These are phyloP conservation scores for Avena eriantha DNA, from an alignment of 176 grass and related monocot genomes.

Conservation along the genomic window DNA sequence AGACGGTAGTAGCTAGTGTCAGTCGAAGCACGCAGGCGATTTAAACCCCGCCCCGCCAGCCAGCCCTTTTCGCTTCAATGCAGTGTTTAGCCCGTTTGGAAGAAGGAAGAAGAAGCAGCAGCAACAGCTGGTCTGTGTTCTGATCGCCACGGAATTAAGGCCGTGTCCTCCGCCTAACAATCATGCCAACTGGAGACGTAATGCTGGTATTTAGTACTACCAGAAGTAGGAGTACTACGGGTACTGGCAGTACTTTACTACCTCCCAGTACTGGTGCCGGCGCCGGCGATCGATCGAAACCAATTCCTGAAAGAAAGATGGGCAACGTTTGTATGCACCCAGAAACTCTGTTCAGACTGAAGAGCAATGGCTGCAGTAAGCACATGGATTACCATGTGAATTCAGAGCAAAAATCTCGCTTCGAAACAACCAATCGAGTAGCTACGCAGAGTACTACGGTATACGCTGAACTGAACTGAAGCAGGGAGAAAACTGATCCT, in stretches of 20 bases:
- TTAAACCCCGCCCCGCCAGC: constrained; percentile 28
- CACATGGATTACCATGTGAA: background rate
- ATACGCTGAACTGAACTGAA: background rate
- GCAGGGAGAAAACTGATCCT: constrained; percentile 31
- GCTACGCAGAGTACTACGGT: too few species aligned
- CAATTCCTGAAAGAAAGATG: background rate
- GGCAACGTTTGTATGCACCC: background rate
- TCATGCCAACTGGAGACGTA: constrained; percentile 35
- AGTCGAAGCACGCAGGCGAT: constrained; percentile 41
- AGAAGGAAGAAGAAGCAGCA: background rate
- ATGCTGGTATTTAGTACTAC: constrained; percentile 4
- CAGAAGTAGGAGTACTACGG: background rate
- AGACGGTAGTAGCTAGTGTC: background rate
- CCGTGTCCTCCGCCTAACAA: constrained; percentile 34
- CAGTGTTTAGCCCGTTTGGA: constrained; percentile 34
- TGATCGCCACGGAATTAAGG: constrained; percentile 43
- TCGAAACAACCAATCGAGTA: too few species aligned
- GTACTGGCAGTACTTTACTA: background rate
- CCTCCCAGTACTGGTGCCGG: background rate
- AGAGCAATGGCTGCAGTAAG: background rate
- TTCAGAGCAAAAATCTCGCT: too few species aligned
- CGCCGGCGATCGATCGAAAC: background rate
- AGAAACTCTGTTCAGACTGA: background rate
- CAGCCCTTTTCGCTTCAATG: constrained; percentile 58
- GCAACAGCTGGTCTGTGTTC: constrained; percentile 1